Conservation (phyloP, 2,329 filamentous ascomycete species). For the Dactylonectria estremocensis region DNA sequence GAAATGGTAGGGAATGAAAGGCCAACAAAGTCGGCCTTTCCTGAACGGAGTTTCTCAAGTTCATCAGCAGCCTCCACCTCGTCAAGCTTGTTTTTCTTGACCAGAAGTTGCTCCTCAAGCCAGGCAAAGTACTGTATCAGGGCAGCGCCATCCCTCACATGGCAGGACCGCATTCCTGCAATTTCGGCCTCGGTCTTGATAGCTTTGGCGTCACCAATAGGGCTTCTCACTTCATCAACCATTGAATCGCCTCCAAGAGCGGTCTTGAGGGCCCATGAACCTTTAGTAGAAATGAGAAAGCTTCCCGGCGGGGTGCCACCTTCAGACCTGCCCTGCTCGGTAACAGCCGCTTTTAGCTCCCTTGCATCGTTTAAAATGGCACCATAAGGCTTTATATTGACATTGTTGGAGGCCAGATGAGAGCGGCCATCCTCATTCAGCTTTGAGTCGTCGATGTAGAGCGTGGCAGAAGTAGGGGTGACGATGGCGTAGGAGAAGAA, state of each 20-base stretch:
- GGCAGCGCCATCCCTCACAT: constrained; percentile 93
- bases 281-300: constrained; percentile 88
- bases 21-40: constrained; percentile 83
- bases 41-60: constrained; percentile 81
- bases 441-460: constrained; percentile 90
- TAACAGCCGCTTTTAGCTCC: constrained; percentile 63
- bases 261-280: constrained; percentile 92
- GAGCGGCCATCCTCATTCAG: constrained; percentile 76
- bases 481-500: constrained; percentile 97
- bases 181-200: constrained; percentile 94
- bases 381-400: constrained; percentile 86
- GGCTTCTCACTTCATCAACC: constrained; percentile 90
- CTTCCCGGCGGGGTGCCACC: constrained; percentile 65
- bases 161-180: constrained; percentile 93
- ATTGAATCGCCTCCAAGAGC: constrained; percentile 88
- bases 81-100: constrained; percentile 81
- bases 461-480: constrained; percentile 80
- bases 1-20: constrained; percentile 97
- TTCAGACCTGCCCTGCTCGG: constrained; percentile 56
- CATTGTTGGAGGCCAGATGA: constrained; percentile 78
- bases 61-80: constrained; percentile 95
- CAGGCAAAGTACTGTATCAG: constrained; percentile 95
- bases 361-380: constrained; percentile 85
- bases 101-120: constrained; percentile 90
- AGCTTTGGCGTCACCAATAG: constrained; percentile 91